Evolutionary conservation across 2,329 filamentous ascomycete species (phyloP).

Genomic region (Colletotrichum eremochloae): DNA sequence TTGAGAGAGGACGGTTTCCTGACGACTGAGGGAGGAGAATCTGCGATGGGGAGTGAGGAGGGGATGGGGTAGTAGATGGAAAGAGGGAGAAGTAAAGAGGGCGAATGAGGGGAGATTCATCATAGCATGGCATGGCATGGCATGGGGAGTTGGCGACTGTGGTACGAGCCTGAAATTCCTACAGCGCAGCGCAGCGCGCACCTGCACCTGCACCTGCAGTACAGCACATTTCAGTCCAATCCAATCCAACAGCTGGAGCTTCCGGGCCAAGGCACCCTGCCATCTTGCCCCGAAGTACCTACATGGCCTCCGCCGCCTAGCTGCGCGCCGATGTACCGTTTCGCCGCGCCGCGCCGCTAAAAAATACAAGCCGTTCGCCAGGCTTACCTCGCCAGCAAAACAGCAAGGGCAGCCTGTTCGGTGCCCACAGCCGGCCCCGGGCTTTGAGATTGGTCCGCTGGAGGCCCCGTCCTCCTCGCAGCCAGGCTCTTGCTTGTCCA

Average conservation of each 20-base stretch:
- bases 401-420: constrained; percentile 21
- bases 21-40: constrained; percentile 29
- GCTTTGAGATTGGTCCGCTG: constrained; percentile 21
- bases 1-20: constrained; percentile 25
- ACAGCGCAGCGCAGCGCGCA: constrained; percentile 11
- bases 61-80: constrained; percentile 42
- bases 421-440: constrained; percentile 27
- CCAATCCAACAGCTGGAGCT: constrained; percentile 10
- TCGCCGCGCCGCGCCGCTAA: constrained; percentile 1
- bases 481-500: constrained; percentile 34
- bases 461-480: constrained; percentile 7
- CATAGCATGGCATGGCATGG: constrained; percentile 42
- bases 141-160: constrained; percentile 43
- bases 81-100: constrained; percentile 46
- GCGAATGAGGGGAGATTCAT: constrained; percentile 43
- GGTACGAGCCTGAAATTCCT: constrained; percentile 13
- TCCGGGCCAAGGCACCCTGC: constrained; percentile 2
- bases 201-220: constrained; percentile 8
- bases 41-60: constrained; percentile 35
- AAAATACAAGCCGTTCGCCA: constrained; percentile 12
- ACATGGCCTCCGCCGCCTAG: neutral
- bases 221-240: neutral
- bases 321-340: neutral
- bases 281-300: constrained; percentile 8
- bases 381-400: constrained; percentile 25